Evolutionary conservation across 164 flowering plant species (phyloP).

Genomic region (Magnolia officinalis): DNA sequence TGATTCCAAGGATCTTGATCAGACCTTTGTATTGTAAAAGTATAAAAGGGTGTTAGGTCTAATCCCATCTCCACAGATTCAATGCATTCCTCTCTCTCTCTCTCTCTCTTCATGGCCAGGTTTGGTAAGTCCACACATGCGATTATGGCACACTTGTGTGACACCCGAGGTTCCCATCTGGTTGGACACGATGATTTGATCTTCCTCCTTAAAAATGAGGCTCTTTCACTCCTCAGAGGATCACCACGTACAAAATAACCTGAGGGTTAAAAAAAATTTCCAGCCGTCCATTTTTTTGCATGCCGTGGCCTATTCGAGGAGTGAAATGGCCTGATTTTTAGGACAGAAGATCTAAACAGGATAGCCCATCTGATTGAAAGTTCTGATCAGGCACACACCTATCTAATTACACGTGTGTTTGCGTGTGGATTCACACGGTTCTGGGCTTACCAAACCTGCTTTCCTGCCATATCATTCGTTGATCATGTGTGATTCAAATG

Average conservation of each 20-base stretch:
- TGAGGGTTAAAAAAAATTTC: neutral
- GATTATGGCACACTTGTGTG: neutral
- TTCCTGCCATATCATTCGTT: neutral
- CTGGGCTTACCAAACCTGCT: neutral
- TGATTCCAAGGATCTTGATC: constrained; percentile 15
- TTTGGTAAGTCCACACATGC: neutral
- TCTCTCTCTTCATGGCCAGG: constrained; percentile 2
- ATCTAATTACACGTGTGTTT: neutral
- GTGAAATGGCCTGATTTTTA: neutral
- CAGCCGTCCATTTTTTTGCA: neutral
- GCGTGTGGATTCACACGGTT: neutral
- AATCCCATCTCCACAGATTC: constrained; percentile 25
- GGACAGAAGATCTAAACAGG: neutral
- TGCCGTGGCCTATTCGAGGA: neutral
- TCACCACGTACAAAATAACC: neutral
- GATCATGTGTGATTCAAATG: neutral
- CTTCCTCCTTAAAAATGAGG: neutral
- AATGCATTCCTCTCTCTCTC: constrained; percentile 16
- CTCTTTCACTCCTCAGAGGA: neutral
- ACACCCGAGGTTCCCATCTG: neutral
- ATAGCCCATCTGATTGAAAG: neutral
- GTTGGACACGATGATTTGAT: neutral
- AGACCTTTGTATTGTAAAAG: neutral
- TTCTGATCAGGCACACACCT: neutral
- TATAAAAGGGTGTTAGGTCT: constrained; percentile 15